Evolutionary conservation across 371 early-diverging fungal genomes (phyloP).

Genomic region (Gilbertella persicaria): DNA sequence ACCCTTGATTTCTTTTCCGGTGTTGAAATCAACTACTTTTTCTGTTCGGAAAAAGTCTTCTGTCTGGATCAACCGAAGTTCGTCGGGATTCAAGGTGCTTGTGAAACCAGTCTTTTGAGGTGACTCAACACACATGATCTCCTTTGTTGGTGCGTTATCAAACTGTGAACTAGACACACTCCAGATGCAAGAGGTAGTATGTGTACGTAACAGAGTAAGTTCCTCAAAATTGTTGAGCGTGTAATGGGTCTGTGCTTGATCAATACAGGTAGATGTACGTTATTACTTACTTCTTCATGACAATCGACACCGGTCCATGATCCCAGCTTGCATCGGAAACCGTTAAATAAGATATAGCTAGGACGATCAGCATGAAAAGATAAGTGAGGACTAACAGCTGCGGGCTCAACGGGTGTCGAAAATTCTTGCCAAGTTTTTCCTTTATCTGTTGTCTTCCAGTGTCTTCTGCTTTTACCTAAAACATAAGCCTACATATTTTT

Average conservation of each 20-base stretch:
- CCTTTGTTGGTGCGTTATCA: conserved; percentile 53
- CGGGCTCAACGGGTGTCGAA: conserved; percentile 50
- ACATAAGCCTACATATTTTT: conserved; percentile 58
- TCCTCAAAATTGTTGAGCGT: conserved; percentile 69
- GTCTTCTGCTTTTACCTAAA: conserved; percentile 54
- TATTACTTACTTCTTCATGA: conserved; percentile 50
- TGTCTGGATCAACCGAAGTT: conserved; percentile 60
- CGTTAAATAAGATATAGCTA: conserved; percentile 62
- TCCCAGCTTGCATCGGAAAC: conserved; percentile 48
- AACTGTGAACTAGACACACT: conserved; percentile 55
- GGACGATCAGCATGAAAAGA: conserved; percentile 69
- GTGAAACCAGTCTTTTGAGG: conserved; percentile 38
- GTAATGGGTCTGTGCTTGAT: conserved; percentile 56
- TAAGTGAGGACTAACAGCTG: conserved; percentile 41
- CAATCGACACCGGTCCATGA: conserved; percentile 51
- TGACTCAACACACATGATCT: conserved; percentile 70
- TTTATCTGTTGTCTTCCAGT: conserved; percentile 68
- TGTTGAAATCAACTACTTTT: conserved; percentile 47
- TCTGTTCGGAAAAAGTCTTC: conserved; percentile 66
- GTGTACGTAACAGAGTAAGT: conserved; percentile 48
- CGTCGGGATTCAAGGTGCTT: conserved; percentile 43
- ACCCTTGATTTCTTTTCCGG: conserved; percentile 50
- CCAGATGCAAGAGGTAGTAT: conserved; percentile 71
- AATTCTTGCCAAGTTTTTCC: conserved; percentile 71
- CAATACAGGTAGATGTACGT: background rate